These are phyloP conservation scores for Erodium maritimum DNA, from an alignment of 345 rosid genomes.

Conservation along the genomic window DNA sequence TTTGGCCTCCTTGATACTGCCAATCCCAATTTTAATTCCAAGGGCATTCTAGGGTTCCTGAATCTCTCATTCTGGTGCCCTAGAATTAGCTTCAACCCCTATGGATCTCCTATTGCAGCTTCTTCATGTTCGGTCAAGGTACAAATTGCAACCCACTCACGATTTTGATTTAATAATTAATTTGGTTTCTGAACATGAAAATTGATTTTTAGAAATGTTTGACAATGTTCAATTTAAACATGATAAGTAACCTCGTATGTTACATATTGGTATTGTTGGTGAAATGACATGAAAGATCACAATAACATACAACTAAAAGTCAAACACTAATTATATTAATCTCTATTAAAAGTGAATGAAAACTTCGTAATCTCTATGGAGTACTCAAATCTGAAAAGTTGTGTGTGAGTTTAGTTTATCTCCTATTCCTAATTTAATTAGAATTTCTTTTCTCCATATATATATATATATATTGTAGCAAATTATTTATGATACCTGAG, in stretches of 20 bases:
- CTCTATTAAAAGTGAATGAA: too few species aligned
- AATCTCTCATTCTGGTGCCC: neutral
- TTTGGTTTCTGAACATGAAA: neutral
- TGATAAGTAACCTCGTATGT: too few species aligned
- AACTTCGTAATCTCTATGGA: too few species aligned
- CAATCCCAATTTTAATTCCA: neutral
- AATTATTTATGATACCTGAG: slow-evolving; percentile 4
- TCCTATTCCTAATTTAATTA: too few species aligned
- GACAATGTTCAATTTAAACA: too few species aligned
- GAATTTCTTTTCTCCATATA: neutral
- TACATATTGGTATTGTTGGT: too few species aligned
- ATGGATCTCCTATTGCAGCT: neutral
- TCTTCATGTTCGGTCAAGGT: neutral
- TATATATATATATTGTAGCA: slow-evolving; percentile 3
- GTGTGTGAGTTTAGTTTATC: too few species aligned
- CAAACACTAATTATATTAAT: too few species aligned
- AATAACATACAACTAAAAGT: too few species aligned
- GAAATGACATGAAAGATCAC: too few species aligned
- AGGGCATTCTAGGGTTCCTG: neutral
- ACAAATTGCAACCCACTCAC: neutral
- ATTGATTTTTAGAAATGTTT: neutral
- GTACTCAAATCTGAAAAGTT: too few species aligned
- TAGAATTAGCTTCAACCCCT: neutral
- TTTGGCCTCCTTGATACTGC: neutral
- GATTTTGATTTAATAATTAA: too few species aligned